Base-by-base conservation (phyloP, 371 early-diverging fungal genomes). In the Mortierella sp. region DNA sequence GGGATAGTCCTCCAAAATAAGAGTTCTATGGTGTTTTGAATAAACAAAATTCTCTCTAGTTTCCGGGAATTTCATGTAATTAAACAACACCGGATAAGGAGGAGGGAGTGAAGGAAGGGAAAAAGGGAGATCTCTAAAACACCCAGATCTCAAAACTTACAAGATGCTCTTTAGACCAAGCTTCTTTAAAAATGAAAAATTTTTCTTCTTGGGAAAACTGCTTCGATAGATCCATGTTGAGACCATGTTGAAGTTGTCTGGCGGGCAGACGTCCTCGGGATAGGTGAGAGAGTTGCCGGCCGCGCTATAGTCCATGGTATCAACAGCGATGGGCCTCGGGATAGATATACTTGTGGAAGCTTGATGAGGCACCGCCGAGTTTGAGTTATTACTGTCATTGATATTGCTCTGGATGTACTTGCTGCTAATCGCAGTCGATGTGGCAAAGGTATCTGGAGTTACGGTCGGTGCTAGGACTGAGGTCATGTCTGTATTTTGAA, bases 1-100 rank as follows among this genome's bases (percentile, higher is more conserved):
- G 5, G 98, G 97, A 83, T 98, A 98, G 34, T 97, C 97, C 83
- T 98, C 98, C 43, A 98, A 83, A 76, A 96, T 95, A 26, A 96
- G 83, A 19, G 96, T 96, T 66, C 94, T 93, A 80, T 28, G 17
- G n/a, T 22, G 57, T 26, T 12, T 3, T 22, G 31, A 23, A 49
- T 23, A 49, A 23, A 26, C 2, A 49, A 49, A 6, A 40, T 40
- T 40, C 40, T 9, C 9, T 40, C 40, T 40, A 9, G 40, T 40
- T 55, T 55, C 56, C n/a, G n/a, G n/a, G n/a, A n/a, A n/a, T n/a
- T n/a, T n/a, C n/a, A n/a, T 55, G 23, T 55, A 23, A 9, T 55
- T 6, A 6, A 28, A 17, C 7, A 28, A 55, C 40, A 40, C 40
- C 40, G 12, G 45, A 12, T 49, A 15, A 8, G 49, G 8, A 49